Evolutionary conservation across 1,284 basidiomycete genomes (phyloP), one percentile per base, ranked within the genome.

Genomic region (Boletus calvinii): DNA sequence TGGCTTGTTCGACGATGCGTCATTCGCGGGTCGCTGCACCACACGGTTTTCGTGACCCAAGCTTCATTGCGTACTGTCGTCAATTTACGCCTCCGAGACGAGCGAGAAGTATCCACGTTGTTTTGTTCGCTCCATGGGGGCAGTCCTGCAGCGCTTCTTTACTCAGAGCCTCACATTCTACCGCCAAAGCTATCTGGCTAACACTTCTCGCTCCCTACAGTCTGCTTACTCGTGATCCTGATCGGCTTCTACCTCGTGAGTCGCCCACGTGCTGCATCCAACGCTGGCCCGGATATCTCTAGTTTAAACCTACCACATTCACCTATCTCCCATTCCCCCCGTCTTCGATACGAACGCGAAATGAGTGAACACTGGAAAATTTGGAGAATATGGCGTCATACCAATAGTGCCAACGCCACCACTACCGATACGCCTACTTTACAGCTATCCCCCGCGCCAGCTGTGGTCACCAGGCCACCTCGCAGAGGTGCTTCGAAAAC

Each of bases 241-340:
- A 43, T 61, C 30, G 67, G 69, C 20, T 69, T 69, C 60, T 69
- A 58, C 51, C 39, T 60, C 47, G 68, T 69, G 50, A 56, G 59
- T 37, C 59, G 58, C 40, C 49, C 42, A 39, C 62, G 50, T 45
- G 48, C 41, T 13, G 43, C 39, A 26, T 39, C 32, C 54, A 54
- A 57, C 32, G 37, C 56, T 50, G n/a, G 49, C 15, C 17, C 44
- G 8, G 41, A 30, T 12, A 9, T 26, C 45, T 35, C 46, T 26
- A 17, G 35, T 26, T 31, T 43, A 15, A 48, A 38, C 29, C 26
- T 32, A n/a, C 46, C 39, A 49, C 38, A 48, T 34, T 40, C 52
- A 9, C 36, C 60, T 2, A 37, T 38, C 20, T 36, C 30, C 5
- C 55, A 50, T 20, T 9, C 54, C 13, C 44, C 53, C 10, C 35